A percentile compares a stretch with the other conserved stretches of the same genome.
phyloP scores from a whole-genome alignment of 164 flowering plant genomes.

The Vitis vinifera region DNA sequence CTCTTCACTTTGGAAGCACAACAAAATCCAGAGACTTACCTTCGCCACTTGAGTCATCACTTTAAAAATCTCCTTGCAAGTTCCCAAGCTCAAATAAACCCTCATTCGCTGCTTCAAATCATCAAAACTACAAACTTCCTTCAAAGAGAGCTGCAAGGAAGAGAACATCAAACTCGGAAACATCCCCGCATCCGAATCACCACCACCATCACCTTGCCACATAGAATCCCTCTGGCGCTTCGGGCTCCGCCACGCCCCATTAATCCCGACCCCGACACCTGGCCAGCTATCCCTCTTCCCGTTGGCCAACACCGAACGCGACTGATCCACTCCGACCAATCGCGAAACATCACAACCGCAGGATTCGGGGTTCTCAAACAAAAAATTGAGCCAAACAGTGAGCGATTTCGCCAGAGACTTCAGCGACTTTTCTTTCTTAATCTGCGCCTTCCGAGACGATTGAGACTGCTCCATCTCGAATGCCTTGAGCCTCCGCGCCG shows the following conservation, averaged over 20 bases:
- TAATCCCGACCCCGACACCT: slow-evolving; percentile 38
- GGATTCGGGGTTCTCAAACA: slow-evolving; percentile 64
- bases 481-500: slow-evolving; percentile 53
- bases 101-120: slow-evolving; percentile 82
- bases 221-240: slow-evolving; percentile 59
- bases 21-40: slow-evolving; percentile 35
- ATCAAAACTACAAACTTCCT: slow-evolving; percentile 83
- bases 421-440: slow-evolving; percentile 55
- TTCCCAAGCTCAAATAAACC: slow-evolving; percentile 54
- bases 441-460: slow-evolving; percentile 65
- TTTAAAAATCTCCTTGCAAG: slow-evolving; percentile 67
- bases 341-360: slow-evolving; percentile 55
- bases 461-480: slow-evolving; percentile 79
- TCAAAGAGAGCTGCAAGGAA: slow-evolving; percentile 48
- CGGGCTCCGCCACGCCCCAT: slow-evolving; percentile 60
- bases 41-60: slow-evolving; percentile 72
- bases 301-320: slow-evolving; percentile 8
- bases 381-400: slow-evolving; percentile 84
- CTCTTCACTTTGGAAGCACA: not conserved
- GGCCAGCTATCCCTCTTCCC: slow-evolving; percentile 61
- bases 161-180: slow-evolving; percentile 30
- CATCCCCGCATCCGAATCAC: slow-evolving; percentile 14
- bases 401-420: slow-evolving; percentile 64
- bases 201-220: slow-evolving; percentile 24
- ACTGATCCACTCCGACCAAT: slow-evolving; percentile 10